Evolutionary conservation across 371 early-diverging fungal genomes (phyloP).

Genomic region (Dichotomocladium elegans): DNA sequence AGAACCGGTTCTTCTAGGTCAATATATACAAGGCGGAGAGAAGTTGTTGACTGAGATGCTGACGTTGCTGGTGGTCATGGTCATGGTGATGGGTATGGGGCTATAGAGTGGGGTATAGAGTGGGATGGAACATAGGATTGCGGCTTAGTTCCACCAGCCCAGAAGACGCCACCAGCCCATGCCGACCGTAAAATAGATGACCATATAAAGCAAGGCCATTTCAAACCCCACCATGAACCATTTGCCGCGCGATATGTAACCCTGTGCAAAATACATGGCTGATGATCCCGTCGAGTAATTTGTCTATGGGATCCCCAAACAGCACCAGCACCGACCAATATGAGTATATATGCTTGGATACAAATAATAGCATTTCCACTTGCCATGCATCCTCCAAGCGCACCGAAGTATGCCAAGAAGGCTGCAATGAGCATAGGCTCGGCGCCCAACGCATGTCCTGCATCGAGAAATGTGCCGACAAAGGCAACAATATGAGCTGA

Average conservation of each 20-base stretch:
- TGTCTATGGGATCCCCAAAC: conserved; percentile 41
- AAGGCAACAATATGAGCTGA: conserved; percentile 71
- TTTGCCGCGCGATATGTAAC: conserved; percentile 47
- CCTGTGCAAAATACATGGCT: conserved; percentile 60
- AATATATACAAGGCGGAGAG: too few relatives aligned
- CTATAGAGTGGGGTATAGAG: too few relatives aligned
- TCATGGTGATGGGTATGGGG: too few relatives aligned
- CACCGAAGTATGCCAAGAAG: conserved; percentile 63
- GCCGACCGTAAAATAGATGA: conserved; percentile 61
- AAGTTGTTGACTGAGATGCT: too few relatives aligned
- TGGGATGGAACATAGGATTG: too few relatives aligned
- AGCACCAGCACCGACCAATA: neutral
- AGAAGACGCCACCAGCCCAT: conserved; percentile 68
- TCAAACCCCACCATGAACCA: conserved; percentile 65
- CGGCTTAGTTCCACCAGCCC: conserved; percentile 49
- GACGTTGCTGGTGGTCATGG: too few relatives aligned
- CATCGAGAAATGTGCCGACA: conserved; percentile 71
- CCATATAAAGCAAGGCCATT: conserved; percentile 47
- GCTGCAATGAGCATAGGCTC: conserved; percentile 56
- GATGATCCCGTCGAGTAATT: conserved; percentile 60
- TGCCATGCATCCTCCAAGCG: conserved; percentile 64
- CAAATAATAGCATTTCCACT: conserved; percentile 13
- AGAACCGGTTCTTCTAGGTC: too few relatives aligned
- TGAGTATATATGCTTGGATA: neutral
- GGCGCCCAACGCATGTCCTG: conserved; percentile 59